A percentile compares a stretch with the other conserved stretches of the same genome.
Evolutionary conservation across 2,329 filamentous ascomycete genomes (phyloP).

Genomic region (Fusarium anthophilum): DNA sequence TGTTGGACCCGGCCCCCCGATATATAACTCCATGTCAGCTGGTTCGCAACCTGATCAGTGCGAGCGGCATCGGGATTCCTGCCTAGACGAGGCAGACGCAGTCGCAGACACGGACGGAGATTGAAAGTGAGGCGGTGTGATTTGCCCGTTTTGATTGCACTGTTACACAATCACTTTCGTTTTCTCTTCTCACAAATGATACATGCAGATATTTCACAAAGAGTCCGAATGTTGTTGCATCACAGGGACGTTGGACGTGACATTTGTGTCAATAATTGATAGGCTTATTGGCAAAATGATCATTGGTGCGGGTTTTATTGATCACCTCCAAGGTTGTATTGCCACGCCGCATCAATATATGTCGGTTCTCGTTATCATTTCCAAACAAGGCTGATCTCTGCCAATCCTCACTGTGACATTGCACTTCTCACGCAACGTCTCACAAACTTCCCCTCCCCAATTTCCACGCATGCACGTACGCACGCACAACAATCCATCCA

Average conservation of each 20-base stretch:
- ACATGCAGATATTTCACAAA: neutral
- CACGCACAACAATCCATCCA: neutral
- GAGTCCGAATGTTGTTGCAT: neutral
- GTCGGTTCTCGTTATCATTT: neutral
- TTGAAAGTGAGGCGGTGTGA: constrained; percentile 26
- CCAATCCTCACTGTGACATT: neutral
- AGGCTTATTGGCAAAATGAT: neutral
- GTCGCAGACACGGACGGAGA: neutral
- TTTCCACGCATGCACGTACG: neutral
- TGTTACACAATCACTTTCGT: constrained; percentile 13
- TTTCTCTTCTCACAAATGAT: constrained; percentile 18
- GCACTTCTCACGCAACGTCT: neutral
- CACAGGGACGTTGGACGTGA: neutral
- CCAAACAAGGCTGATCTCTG: neutral
- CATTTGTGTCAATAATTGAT: neutral
- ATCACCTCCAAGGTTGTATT: neutral
- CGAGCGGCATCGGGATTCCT: constrained; percentile 7
- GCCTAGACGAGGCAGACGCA: constrained; percentile 26
- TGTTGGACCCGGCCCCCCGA: constrained; percentile 3
- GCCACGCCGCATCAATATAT: neutral
- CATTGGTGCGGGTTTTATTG: neutral
- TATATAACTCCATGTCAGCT: constrained; percentile 29
- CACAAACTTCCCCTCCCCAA: neutral
- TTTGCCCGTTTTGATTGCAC: constrained; percentile 8
- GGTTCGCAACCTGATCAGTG: constrained; percentile 29